phyloP scores from a whole-genome alignment of 352 stramenopile species.

The Globisporangium okanoganense region DNA sequence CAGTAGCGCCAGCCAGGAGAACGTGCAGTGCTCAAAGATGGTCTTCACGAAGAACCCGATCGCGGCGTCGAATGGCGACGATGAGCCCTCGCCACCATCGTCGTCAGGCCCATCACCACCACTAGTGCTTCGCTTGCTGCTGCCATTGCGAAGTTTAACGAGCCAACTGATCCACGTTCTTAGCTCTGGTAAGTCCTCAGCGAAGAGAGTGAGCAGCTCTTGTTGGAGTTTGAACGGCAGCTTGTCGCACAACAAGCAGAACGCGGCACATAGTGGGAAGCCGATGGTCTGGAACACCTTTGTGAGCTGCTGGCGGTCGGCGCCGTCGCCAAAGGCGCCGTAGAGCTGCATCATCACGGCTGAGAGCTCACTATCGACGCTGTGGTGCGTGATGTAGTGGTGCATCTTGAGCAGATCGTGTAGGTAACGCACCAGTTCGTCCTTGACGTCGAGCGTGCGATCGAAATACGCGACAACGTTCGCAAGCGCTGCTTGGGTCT shows the following conservation, averaged over 20 bases:
- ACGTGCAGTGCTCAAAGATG: slow-evolving; percentile 38
- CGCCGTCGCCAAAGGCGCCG: slow-evolving; percentile 32
- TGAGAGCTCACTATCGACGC: slow-evolving; percentile 23
- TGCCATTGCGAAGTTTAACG: slow-evolving; percentile 6
- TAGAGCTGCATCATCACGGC: slow-evolving; percentile 36
- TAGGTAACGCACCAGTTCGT: slow-evolving; percentile 57
- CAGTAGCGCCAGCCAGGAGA: slow-evolving; percentile 44
- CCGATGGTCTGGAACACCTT: slow-evolving; percentile 58
- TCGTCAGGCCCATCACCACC: not conserved
- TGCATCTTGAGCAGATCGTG: slow-evolving; percentile 57
- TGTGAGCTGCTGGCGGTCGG: slow-evolving; percentile 39
- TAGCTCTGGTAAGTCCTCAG: slow-evolving; percentile 33
- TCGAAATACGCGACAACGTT: slow-evolving; percentile 39
- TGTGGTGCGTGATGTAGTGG: slow-evolving; percentile 40
- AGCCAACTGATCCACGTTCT: slow-evolving; percentile 55
- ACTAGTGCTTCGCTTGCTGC: not conserved
- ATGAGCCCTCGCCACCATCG: not conserved
- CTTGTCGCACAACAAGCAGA: slow-evolving; percentile 33
- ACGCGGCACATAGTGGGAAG: slow-evolving; percentile 23
- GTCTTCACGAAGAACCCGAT: slow-evolving; percentile 40
- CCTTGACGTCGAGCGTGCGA: slow-evolving; percentile 47
- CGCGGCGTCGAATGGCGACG: slow-evolving; percentile 18
- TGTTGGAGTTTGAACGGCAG: slow-evolving; percentile 47
- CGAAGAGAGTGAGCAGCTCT: slow-evolving; percentile 54
- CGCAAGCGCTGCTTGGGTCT: not conserved